A percentile compares a stretch with the other conserved stretches of the same genome.
Evolutionary conservation across 371 early-diverging fungal genomes (phyloP).

Genomic region (Mortierella sp.): DNA sequence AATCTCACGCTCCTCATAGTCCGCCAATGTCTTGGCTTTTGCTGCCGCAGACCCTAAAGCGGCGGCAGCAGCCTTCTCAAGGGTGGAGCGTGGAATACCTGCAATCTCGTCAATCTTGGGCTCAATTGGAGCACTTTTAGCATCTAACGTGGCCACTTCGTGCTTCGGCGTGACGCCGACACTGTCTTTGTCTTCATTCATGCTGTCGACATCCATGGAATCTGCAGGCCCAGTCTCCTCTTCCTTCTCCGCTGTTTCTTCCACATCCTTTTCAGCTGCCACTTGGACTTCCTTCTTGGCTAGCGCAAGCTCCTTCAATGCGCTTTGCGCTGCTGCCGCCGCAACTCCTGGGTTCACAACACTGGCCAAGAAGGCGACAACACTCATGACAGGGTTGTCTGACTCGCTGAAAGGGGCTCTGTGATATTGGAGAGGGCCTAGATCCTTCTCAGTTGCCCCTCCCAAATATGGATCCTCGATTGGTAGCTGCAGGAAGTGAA

Average conservation of each 20-base stretch:
- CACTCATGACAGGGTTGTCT: constrained; percentile 97
- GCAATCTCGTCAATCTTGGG: constrained; percentile 25
- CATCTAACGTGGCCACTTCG: constrained; percentile 10
- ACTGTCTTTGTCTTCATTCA: constrained; percentile 63
- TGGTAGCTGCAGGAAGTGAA: constrained; percentile 95
- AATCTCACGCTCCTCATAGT: constrained; percentile 55
- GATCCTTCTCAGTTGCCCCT: constrained; percentile 49
- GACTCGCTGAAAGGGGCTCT: constrained; percentile 86
- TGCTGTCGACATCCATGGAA: constrained; percentile 20
- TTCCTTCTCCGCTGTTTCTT: constrained; percentile 24
- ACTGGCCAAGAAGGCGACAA: constrained; percentile 94
- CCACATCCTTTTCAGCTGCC: constrained; percentile 4
- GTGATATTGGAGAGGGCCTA: constrained; percentile 72
- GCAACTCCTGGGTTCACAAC: constrained; percentile 96
- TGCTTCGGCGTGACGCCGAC: neutral
- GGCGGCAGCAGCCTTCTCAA: constrained; percentile 73
- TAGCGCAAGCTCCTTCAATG: constrained; percentile 65
- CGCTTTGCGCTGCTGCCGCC: constrained; percentile 86
- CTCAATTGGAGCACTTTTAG: constrained; percentile 6
- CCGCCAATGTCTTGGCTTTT: constrained; percentile 75
- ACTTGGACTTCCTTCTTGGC: constrained; percentile 30
- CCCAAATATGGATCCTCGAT: constrained; percentile 92
- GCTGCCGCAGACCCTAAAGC: constrained; percentile 79
- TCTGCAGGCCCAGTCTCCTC: constrained; percentile 4
- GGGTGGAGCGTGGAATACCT: constrained; percentile 59